Conservation (phyloP, 768 basidiomycete species). For the Flagelloscypha sp. region DNA sequence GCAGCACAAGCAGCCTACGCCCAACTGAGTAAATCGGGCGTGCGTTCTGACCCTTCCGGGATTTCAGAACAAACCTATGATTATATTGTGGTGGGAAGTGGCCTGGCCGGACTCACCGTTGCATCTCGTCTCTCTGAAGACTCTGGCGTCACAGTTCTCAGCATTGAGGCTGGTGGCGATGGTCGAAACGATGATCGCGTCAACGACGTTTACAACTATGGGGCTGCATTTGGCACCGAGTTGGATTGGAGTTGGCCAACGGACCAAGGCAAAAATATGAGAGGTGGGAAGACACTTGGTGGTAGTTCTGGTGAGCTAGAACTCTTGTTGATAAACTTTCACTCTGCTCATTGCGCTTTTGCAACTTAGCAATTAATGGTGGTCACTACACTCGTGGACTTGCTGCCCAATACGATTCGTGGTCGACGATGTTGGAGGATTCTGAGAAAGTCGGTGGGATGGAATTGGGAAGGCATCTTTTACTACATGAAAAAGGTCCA, state of each 20-base stretch:
- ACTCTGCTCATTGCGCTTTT: too few species aligned
- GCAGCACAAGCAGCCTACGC: too few species aligned
- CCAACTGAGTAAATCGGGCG: too few species aligned
- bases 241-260: constrained; percentile 41
- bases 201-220: constrained; percentile 38
- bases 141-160: constrained; percentile 30
- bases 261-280: constrained; percentile 30
- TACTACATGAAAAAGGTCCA: constrained; percentile 40
- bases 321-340: too few species aligned
- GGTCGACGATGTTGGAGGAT: constrained; percentile 26
- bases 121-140: constrained; percentile 41
- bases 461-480: constrained; percentile 39
- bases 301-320: constrained; percentile 27
- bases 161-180: constrained; percentile 47
- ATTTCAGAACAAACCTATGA: constrained; percentile 27
- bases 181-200: constrained; percentile 34
- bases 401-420: constrained; percentile 36
- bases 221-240: constrained; percentile 30
- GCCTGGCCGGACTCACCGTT: constrained; percentile 39
- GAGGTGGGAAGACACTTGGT: constrained; percentile 37
- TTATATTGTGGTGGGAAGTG: constrained; percentile 38
- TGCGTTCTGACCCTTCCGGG: constrained; percentile 22
- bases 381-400: constrained; percentile 36
- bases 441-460: constrained; percentile 32
- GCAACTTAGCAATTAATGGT: constrained; percentile 47